Percentiles rank a stretch among this genome's conserved stretches.
Evolutionary conservation across 345 rosid genomes (phyloP).

Genomic region (Trapa bicornis): DNA sequence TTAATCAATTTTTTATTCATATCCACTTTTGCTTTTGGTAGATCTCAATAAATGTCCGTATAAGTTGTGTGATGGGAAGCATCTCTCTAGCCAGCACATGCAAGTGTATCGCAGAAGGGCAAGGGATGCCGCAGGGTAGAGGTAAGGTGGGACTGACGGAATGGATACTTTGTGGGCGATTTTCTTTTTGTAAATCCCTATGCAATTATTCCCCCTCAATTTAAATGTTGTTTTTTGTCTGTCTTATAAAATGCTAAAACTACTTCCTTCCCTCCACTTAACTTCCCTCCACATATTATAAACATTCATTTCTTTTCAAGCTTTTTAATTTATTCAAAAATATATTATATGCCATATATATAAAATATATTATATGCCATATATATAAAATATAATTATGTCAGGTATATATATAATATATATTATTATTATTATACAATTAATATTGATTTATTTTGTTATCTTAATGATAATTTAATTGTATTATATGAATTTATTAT

Average conservation of each 20-base stretch:
- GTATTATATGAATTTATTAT: no score
- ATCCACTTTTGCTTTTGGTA: constrained; percentile 10
- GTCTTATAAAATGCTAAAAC: constrained; percentile 78
- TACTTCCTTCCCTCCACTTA: constrained; percentile 20
- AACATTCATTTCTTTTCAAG: no score
- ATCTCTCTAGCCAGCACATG: background rate
- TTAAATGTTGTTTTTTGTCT: constrained; percentile 29
- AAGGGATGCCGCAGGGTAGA: background rate
- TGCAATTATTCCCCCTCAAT: constrained; percentile 1
- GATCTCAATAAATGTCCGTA: constrained; percentile 28
- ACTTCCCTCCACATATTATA: constrained; percentile 2
- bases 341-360: no score
- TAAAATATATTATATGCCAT: no score
- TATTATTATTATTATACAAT: no score
- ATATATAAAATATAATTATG: no score
- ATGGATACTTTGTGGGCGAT: background rate
- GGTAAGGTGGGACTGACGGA: no score
- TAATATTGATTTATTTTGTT: no score
- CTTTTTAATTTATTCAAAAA: no score
- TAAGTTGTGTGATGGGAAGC: background rate
- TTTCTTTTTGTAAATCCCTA: constrained; percentile 29
- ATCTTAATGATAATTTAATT: no score
- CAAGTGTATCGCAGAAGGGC: background rate
- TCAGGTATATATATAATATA: no score
- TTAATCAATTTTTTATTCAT: constrained; percentile 6